Conservation (phyloP, 2,329 filamentous ascomycete species). For the Podosphaera xanthii region DNA sequence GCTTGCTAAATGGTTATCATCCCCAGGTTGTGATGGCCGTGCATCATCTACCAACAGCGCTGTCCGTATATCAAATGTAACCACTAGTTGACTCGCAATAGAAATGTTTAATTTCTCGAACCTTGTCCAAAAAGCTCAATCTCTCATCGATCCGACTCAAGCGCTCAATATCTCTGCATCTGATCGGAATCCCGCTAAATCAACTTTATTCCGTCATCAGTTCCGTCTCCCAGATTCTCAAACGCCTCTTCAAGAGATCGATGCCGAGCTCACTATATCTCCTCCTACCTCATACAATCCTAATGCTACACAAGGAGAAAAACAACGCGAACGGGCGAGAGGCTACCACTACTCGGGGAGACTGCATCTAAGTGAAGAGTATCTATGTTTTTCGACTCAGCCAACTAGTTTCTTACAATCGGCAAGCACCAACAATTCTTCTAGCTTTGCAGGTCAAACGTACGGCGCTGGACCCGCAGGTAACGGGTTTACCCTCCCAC, state of each 20-base stretch:
- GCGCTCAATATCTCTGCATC: conserved; percentile 48
- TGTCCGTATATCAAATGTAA: neutral
- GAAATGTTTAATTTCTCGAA: conserved; percentile 44
- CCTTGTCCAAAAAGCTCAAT: conserved; percentile 88
- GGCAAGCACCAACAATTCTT: conserved; percentile 58
- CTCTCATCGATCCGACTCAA: conserved; percentile 76
- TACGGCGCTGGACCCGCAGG: conserved; percentile 80
- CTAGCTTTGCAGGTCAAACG: conserved; percentile 75
- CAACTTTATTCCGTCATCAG: conserved; percentile 80
- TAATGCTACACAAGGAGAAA: conserved; percentile 47
- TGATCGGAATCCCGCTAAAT: conserved; percentile 70
- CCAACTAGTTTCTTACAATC: conserved; percentile 66
- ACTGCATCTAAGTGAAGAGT: conserved; percentile 82
- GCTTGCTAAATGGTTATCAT: no score
- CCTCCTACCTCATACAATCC: conserved; percentile 24
- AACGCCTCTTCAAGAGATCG: conserved; percentile 87
- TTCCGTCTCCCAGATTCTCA: conserved; percentile 87
- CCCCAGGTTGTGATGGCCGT: no score
- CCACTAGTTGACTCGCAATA: conserved; percentile 6
- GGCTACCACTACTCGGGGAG: conserved; percentile 83
- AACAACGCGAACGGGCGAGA: conserved; percentile 37
- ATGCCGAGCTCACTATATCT: conserved; percentile 77
- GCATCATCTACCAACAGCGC: no score
- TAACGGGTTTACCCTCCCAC: conserved; percentile 84
- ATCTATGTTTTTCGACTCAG: conserved; percentile 89